Base-by-base conservation (phyloP, 1,284 basidiomycete genomes). In the Malassezia obtusa region DNA sequence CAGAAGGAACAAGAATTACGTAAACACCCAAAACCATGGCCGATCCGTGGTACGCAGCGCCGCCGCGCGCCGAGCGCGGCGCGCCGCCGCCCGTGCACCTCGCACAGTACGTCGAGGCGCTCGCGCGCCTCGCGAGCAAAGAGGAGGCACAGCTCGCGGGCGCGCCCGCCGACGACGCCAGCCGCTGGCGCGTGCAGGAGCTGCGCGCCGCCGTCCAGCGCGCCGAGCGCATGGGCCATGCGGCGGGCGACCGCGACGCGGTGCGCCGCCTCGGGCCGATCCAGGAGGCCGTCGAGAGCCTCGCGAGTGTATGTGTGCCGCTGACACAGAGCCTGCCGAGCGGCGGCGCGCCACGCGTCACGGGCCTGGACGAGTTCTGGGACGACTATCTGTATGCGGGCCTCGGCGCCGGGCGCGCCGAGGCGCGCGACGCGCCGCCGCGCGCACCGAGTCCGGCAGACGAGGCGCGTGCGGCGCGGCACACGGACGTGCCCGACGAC, bases 341-440 rank as follows among this genome's bases (percentile, higher is more conserved):
- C 32, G 8, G 17, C 14, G 26, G 38, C 19, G 6, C 24, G 30
- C 14, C 19, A 14, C 37, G 15, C 15, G 22, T 12, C 24, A 14
- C 14, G 22, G 17, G 31, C 9, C 21, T 43, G 1, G 51, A 53
- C 8, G 17, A 19, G 6, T 56, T 35, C 35, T 56, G 53, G 53
- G 47, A 56, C 53, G 47, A 56, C 32, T 56, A 56, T 24, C 14
- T 56, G 43, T 56, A 56, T 12, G 39, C n/a, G 3, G 53, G 44
- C 3, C 48, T 55, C 15, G 48, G 21, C 9, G n/a, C 5, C 4
- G 10, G 7, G 40, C 12, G 25, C 21, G 12, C 3, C 11, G 25
- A 39, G 4, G 35, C 11, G 22, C 36, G 2, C 7, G 24, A 9
- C 14, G 37, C 28, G 12, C 1, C 35, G 15, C 22, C 21, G 14